Evolutionary conservation across 371 early-diverging fungal genomes (phyloP).

Genomic region (Mucor ambiguus): DNA sequence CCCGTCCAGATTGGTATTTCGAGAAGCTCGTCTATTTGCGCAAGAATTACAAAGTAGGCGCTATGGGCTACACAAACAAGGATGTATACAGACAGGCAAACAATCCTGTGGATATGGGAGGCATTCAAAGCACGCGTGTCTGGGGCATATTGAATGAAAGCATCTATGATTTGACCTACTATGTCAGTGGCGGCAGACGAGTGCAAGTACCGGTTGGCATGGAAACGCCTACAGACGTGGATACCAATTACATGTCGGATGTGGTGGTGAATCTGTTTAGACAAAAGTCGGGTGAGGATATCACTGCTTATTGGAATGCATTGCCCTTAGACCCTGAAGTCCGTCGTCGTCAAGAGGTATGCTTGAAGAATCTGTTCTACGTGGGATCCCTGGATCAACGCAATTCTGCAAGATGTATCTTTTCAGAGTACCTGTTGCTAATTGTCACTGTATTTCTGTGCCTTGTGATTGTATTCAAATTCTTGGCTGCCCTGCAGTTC

Average conservation of each 20-base stretch:
- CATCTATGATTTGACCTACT: constrained; percentile 61
- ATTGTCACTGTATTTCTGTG: constrained; percentile 76
- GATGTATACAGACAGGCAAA: constrained; percentile 38
- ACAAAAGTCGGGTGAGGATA: constrained; percentile 63
- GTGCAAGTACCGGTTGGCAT: constrained; percentile 23
- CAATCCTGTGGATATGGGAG: constrained; percentile 32
- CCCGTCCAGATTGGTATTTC: constrained; percentile 57
- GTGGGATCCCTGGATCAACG: constrained; percentile 88
- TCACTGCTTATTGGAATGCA: constrained; percentile 58
- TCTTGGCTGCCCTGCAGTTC: constrained; percentile 87
- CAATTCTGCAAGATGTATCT: constrained; percentile 72
- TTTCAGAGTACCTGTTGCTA: constrained; percentile 83
- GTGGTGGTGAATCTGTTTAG: constrained; percentile 60
- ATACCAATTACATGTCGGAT: constrained; percentile 47
- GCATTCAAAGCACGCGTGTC: constrained; percentile 25
- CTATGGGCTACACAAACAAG: constrained; percentile 39
- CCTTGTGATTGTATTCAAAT: constrained; percentile 85
- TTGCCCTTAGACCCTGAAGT: constrained; percentile 32
- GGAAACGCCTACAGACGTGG: constrained; percentile 22
- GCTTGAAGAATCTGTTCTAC: constrained; percentile 79
- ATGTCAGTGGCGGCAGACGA: constrained; percentile 45
- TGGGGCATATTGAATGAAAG: constrained; percentile 60
- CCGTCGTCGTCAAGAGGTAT: constrained; percentile 46
- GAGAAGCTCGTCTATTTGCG: constrained; percentile 54
- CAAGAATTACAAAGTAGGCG: constrained; percentile 50